These are phyloP conservation scores for Hortiboletus campestris DNA, from an alignment of 768 basidiomycete species.

Conservation along the genomic window DNA sequence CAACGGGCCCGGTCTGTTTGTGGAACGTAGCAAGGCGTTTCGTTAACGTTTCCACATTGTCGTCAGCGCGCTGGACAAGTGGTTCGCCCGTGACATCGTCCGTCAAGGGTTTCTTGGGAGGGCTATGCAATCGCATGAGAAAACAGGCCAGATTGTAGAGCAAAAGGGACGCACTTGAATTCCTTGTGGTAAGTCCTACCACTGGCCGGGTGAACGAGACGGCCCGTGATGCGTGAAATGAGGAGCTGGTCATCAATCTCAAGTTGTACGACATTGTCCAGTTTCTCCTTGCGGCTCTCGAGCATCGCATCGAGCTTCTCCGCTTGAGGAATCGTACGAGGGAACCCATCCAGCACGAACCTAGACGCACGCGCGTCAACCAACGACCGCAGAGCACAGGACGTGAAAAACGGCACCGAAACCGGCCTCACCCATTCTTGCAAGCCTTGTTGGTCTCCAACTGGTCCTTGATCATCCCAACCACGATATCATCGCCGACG, in stretches of 20 bases:
- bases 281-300: constrained; percentile 71
- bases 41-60: constrained; percentile 92
- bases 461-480: constrained; percentile 96
- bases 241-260: constrained; percentile 92
- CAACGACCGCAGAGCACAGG: not conserved
- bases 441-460: constrained; percentile 89
- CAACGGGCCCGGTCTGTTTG: constrained; percentile 90
- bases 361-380: constrained; percentile 38
- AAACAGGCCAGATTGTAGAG: constrained; percentile 4
- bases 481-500: constrained; percentile 95
- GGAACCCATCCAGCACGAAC: constrained; percentile 99
- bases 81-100: constrained; percentile 97
- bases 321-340: constrained; percentile 94
- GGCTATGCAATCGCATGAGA: constrained; percentile 48
- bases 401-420: not conserved
- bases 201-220: constrained; percentile 85
- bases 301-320: constrained; percentile 96
- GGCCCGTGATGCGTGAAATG: constrained; percentile 96
- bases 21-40: constrained; percentile 92
- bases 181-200: constrained; percentile 94
- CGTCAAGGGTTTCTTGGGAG: constrained; percentile 92
- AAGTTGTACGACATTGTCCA: constrained; percentile 91
- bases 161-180: constrained; percentile 70
- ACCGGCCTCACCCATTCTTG: constrained; percentile 82
- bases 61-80: constrained; percentile 94